phyloP scores from a whole-genome alignment of 495 filamentous ascomycete genomes.

The Aspergillus saccharolyticus region DNA sequence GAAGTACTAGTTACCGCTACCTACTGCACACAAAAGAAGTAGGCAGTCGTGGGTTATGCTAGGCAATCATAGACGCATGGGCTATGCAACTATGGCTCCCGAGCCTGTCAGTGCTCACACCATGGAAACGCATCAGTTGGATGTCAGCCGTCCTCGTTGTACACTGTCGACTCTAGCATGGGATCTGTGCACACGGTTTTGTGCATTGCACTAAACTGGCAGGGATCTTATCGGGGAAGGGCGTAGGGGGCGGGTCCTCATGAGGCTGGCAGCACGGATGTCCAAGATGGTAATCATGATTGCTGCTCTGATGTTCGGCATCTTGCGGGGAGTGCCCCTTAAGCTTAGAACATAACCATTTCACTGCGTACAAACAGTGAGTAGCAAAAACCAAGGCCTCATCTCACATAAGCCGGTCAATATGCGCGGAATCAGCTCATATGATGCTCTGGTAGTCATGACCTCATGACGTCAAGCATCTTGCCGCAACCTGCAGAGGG shows the following conservation, averaged over 20 bases:
- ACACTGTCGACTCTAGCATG: neutral
- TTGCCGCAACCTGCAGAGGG: neutral
- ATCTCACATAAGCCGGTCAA: neutral
- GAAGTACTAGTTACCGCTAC: too few relatives aligned
- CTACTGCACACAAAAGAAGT: neutral
- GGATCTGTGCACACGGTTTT: neutral
- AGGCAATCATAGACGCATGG: neutral
- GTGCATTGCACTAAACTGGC: neutral
- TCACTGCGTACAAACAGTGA: too few relatives aligned
- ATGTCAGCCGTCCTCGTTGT: neutral
- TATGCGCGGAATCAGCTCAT: neutral
- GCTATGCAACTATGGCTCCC: neutral
- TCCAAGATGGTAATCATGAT: constrained; percentile 5
- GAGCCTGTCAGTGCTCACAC: neutral
- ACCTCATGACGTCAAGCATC: neutral
- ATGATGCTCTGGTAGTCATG: neutral
- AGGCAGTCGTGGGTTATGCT: neutral
- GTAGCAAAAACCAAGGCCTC: neutral
- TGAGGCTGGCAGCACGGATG: constrained; percentile 2
- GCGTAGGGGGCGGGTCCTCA: neutral
- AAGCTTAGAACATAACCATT: neutral
- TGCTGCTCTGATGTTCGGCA: neutral
- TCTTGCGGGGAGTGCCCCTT: neutral
- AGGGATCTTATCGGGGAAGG: constrained; percentile 1
- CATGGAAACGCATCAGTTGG: neutral